These are phyloP conservation scores for Mallotus nudiflorus DNA, from an alignment of 345 rosid species.

Conservation along the genomic window DNA sequence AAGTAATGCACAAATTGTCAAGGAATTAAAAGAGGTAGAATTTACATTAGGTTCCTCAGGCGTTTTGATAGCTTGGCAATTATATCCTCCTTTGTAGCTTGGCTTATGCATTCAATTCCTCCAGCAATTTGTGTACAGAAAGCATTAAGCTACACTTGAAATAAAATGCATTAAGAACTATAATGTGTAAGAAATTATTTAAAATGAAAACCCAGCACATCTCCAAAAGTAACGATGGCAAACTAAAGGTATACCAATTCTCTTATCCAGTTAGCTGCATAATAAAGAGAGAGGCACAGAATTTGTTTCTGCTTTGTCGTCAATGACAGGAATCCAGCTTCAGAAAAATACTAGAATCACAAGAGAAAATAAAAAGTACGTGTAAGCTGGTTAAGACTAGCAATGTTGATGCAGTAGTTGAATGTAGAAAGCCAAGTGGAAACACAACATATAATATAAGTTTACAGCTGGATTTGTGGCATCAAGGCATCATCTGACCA, in stretches of 20 bases:
- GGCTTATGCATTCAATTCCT: conserved; percentile 53
- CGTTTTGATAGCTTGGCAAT: conserved; percentile 66
- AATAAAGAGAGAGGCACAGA: conserved; percentile 59
- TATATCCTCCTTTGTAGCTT: conserved; percentile 58
- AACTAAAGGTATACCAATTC: conserved; percentile 60
- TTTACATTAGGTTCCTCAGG: conserved; percentile 74
- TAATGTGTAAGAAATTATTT: conserved; percentile 6
- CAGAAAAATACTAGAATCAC: conserved; percentile 57
- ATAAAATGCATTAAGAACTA: conserved; percentile 23
- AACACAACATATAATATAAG: neutral
- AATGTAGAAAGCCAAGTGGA: neutral
- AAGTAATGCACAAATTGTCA: conserved; percentile 9
- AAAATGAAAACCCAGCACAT: conserved; percentile 3
- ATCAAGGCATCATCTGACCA: no score
- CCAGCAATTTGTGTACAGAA: conserved; percentile 71
- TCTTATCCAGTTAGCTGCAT: conserved; percentile 75
- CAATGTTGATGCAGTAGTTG: neutral
- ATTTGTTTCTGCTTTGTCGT: conserved; percentile 67
- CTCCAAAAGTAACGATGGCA: conserved; percentile 6
- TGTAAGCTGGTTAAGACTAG: conserved; percentile 22
- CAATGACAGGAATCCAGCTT: conserved; percentile 55
- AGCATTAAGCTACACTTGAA: conserved; percentile 66
- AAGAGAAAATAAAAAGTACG: conserved; percentile 33
- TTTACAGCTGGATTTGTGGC: neutral
- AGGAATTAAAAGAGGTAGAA: conserved; percentile 20